phyloP scores from a whole-genome alignment of 1,139 yeast genomes.

The Kluyveromyces marxianus region DNA sequence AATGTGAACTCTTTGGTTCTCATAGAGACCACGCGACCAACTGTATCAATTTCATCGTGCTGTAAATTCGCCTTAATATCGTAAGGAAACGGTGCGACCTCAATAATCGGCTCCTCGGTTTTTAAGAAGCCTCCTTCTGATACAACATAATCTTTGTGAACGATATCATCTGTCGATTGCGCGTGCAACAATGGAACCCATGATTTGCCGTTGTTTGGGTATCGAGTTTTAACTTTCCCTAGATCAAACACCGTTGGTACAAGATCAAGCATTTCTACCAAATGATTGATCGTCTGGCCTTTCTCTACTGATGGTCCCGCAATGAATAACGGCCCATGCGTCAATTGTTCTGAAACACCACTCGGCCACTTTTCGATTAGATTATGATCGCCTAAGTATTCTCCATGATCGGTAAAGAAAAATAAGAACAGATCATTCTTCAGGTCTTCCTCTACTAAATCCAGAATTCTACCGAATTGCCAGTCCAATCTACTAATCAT shows the following conservation, averaged over 20 bases:
- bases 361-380: constrained; percentile 18
- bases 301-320: constrained; percentile 4
- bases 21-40: constrained; percentile 15
- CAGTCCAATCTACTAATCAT: constrained; percentile 17
- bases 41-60: constrained; percentile 8
- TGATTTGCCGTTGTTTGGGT: constrained; percentile 15
- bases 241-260: constrained; percentile 15
- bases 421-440: constrained; percentile 9
- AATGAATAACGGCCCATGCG: constrained; percentile 13
- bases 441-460: constrained; percentile 5
- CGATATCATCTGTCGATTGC: neutral
- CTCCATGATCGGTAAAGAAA: constrained; percentile 19
- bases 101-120: constrained; percentile 8
- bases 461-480: constrained; percentile 13
- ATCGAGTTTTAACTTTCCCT: constrained; percentile 8
- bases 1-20: constrained; percentile 14
- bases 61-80: constrained; percentile 5
- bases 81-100: constrained; percentile 7
- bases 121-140: constrained; percentile 7
- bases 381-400: constrained; percentile 16
- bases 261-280: constrained; percentile 16
- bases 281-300: constrained; percentile 7
- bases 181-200: constrained; percentile 3
- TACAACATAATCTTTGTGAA: constrained; percentile 4
- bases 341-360: constrained; percentile 14